Evolutionary conservation across 1,284 basidiomycete genomes (phyloP).

Genomic region (Cronartium quercuum): DNA sequence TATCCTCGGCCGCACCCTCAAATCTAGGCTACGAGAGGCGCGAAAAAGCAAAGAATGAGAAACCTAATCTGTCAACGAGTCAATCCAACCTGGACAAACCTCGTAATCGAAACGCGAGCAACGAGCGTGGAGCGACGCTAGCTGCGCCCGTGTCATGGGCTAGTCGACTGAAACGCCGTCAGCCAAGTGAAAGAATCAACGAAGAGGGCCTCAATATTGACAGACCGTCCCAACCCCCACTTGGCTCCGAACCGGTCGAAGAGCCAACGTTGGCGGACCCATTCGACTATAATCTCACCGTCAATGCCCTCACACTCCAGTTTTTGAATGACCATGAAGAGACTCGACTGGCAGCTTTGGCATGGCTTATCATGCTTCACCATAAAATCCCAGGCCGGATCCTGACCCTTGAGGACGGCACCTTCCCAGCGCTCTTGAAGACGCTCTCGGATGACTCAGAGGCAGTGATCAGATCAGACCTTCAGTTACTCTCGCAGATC

Average conservation of each 20-base stretch:
- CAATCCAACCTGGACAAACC: background rate
- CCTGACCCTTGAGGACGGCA: conserved; percentile 89
- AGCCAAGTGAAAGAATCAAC: conserved; percentile 8
- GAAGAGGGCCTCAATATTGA: conserved; percentile 10
- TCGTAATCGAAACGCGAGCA: background rate
- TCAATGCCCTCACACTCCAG: conserved; percentile 84
- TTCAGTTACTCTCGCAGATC: conserved; percentile 93
- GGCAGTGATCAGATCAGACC: conserved; percentile 92
- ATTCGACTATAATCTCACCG: conserved; percentile 87
- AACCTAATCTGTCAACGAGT: conserved; percentile 6
- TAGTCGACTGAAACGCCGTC: background rate
- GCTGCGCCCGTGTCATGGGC: background rate
- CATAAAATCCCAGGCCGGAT: conserved; percentile 97
- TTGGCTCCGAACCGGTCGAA: background rate
- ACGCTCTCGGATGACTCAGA: conserved; percentile 94
- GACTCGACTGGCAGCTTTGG: conserved; percentile 86
- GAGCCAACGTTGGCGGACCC: conserved; percentile 59
- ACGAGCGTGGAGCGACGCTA: background rate
- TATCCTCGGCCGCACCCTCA: conserved; percentile 37
- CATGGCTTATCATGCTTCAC: conserved; percentile 98
- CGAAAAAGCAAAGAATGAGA: conserved; percentile 21
- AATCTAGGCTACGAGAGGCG: conserved; percentile 21
- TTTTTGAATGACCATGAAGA: conserved; percentile 95
- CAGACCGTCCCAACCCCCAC: background rate
- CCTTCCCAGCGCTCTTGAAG: conserved; percentile 89